A percentile compares a stretch with the other conserved stretches of the same genome.
Evolutionary conservation across 164 flowering plant species (phyloP).

Genomic region (Chimonanthus praecox): DNA sequence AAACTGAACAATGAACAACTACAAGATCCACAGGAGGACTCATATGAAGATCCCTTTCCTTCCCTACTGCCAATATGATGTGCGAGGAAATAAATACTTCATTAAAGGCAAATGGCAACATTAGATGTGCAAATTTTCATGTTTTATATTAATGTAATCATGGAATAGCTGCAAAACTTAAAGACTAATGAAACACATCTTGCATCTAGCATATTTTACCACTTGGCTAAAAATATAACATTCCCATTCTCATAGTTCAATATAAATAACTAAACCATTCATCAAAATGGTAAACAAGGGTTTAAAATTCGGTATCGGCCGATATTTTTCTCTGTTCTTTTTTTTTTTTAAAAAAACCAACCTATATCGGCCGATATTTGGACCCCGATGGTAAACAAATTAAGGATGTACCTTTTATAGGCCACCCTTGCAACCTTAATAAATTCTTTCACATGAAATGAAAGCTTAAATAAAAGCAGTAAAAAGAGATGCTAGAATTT

Average conservation of each 20-base stretch:
- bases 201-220: neutral
- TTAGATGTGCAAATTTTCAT: conserved; percentile 19
- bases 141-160: conserved; percentile 15
- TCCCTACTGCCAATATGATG: conserved; percentile 19
- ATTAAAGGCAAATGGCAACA: conserved; percentile 20
- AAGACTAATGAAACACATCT: conserved; percentile 14
- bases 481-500: neutral
- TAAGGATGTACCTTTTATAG: conserved; percentile 7
- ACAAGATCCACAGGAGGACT: neutral
- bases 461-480: neutral
- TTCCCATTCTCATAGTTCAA: neutral
- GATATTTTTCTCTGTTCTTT: no score
- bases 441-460: neutral
- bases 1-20: neutral
- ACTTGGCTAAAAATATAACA: neutral
- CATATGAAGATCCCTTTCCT: conserved; percentile 30
- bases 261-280: neutral
- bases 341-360: no score
- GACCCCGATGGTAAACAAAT: no score
- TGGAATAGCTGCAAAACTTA: conserved; percentile 40
- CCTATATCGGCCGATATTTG: no score
- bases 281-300: neutral
- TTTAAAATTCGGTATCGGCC: no score
- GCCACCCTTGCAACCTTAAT: conserved; percentile 2
- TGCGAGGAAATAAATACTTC: conserved; percentile 3